Evolutionary conservation across 2,329 filamentous ascomycete genomes (phyloP).

Genomic region (Alternaria consortialis): DNA sequence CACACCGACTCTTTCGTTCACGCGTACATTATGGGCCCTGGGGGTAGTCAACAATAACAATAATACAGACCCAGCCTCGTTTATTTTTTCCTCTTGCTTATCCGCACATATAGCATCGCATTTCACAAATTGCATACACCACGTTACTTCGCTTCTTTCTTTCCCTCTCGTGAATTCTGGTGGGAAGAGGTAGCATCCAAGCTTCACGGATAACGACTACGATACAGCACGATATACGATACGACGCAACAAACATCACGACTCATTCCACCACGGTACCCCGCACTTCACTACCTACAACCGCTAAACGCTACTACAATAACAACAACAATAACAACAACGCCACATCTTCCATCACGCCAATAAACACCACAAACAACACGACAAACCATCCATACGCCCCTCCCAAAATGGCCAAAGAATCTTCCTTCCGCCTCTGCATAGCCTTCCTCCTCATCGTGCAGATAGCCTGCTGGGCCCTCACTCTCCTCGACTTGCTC

Average conservation of each 20-base stretch:
- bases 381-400: background rate
- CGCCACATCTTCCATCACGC: too few species aligned
- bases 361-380: background rate
- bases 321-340: background rate
- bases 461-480: constrained; percentile 43
- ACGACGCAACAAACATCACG: background rate
- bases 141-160: background rate
- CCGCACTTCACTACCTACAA: background rate
- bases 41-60: background rate
- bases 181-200: background rate
- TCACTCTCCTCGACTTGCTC: constrained; percentile 44
- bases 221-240: background rate
- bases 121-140: background rate
- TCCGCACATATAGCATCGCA: background rate
- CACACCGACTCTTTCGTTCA: constrained; percentile 3
- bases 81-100: background rate
- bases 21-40: background rate
- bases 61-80: constrained; percentile 2
- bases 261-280: background rate
- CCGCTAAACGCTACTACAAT: background rate
- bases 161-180: background rate
- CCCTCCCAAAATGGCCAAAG: constrained; percentile 35
- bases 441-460: constrained; percentile 43
- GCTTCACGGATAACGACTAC: background rate
- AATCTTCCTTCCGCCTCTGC: constrained; percentile 39